Conservation (phyloP, 345 rosid genomes). For the Linum trigynum region DNA sequence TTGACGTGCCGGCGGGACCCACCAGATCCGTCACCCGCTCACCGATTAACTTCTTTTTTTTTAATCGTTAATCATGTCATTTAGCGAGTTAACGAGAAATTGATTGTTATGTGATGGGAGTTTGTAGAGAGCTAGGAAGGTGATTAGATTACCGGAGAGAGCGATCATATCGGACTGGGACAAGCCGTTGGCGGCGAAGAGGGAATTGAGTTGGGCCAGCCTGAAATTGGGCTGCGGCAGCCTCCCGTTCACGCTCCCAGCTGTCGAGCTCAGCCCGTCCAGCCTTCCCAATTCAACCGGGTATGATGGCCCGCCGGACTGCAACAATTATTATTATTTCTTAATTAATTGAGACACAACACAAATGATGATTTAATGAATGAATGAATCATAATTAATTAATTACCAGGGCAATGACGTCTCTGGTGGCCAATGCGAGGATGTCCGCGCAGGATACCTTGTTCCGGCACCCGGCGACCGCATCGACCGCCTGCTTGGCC, state of each 20-base stretch:
- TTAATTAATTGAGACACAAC: not conserved
- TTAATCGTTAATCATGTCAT: too few species aligned
- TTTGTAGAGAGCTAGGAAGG: not conserved
- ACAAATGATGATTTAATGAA: not conserved
- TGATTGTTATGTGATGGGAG: too few species aligned
- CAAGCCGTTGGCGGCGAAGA: slow-evolving; percentile 51
- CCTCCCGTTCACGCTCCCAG: slow-evolving; percentile 45
- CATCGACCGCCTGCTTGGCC: slow-evolving; percentile 65
- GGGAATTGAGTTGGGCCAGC: slow-evolving; percentile 41
- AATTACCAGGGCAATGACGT: slow-evolving; percentile 50
- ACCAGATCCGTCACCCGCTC: not conserved
- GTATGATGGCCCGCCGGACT: slow-evolving; percentile 64
- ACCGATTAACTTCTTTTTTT: too few species aligned
- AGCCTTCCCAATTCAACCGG: slow-evolving; percentile 66
- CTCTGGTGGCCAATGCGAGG: slow-evolving; percentile 74
- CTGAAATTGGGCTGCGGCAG: slow-evolving; percentile 55
- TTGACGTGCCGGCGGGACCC: not conserved
- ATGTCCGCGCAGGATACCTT: slow-evolving; percentile 83
- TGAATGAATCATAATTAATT: not conserved
- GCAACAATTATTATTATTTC: slow-evolving; percentile 3
- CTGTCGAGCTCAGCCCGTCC: slow-evolving; percentile 60
- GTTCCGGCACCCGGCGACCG: slow-evolving; percentile 40
- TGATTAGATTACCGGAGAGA: slow-evolving; percentile 48
- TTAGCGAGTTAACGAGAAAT: too few species aligned
- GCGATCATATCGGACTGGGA: slow-evolving; percentile 71